Percentiles rank a stretch among this genome's conserved stretches.
Evolutionary conservation across 164 flowering plant species (phyloP).

Genomic region (Tetracentron sinense): DNA sequence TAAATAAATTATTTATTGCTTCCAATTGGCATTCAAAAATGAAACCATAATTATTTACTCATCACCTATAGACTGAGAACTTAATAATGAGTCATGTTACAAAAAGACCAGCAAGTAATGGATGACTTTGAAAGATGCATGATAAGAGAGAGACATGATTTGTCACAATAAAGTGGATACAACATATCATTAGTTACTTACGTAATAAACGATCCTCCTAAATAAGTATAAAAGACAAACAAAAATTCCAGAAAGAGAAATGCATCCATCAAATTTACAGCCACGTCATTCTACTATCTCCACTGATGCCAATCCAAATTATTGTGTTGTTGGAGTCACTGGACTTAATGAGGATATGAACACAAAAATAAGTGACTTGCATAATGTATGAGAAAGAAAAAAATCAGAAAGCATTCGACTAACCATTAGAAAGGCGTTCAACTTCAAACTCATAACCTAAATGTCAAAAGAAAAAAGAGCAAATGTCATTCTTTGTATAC

Average conservation of each 20-base stretch:
- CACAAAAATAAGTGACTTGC: not conserved
- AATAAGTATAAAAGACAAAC: too few species aligned
- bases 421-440: not conserved
- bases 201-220: too few species aligned
- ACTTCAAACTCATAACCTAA: not conserved
- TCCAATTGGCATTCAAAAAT: not conserved
- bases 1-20: not conserved
- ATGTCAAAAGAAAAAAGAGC: not conserved
- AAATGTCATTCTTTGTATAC: slow-evolving; percentile 25
- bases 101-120: too few species aligned
- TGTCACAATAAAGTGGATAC: not conserved
- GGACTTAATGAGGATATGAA: not conserved
- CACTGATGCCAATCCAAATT: not conserved
- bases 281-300: too few species aligned
- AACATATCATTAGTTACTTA: too few species aligned
- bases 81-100: not conserved
- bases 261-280: not conserved
- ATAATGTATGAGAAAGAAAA: not conserved
- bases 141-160: not conserved
- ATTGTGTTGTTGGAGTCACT: not conserved
- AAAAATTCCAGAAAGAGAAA: too few species aligned
- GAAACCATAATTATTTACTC: not conserved
- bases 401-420: not conserved
- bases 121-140: not conserved
- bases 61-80: not conserved